Conservation (phyloP, 805 yeast genomes). For the Blastobotrys americana region DNA sequence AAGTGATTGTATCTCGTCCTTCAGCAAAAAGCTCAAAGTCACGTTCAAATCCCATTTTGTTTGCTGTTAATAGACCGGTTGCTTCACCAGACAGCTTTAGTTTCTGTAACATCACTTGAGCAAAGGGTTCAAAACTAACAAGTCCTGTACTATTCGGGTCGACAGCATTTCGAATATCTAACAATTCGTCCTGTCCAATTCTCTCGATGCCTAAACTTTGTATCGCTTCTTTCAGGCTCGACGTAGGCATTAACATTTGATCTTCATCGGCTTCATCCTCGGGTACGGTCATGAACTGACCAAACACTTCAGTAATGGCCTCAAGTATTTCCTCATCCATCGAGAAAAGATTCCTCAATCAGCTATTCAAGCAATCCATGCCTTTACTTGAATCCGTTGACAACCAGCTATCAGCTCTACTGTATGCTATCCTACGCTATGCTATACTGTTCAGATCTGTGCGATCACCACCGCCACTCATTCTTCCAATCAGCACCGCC, state of each 20-base stretch:
- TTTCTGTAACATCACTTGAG: slow-evolving; percentile 17
- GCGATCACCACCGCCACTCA: no score
- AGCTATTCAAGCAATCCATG: no score
- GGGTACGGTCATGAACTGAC: slow-evolving; percentile 23
- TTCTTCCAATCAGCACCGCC: no score
- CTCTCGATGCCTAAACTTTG: slow-evolving; percentile 23
- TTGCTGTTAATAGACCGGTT: slow-evolving; percentile 2
- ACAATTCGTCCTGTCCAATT: slow-evolving; percentile 14
- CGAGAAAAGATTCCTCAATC: no score
- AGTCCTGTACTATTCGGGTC: slow-evolving; percentile 24
- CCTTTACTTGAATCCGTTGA: no score
- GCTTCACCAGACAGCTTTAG: slow-evolving; percentile 1
- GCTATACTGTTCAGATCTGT: no score
- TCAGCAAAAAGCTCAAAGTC: slow-evolving; percentile 15
- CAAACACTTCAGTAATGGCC: slow-evolving; percentile 23
- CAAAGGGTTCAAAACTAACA: slow-evolving; percentile 27
- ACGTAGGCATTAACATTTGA: slow-evolving; percentile 21
- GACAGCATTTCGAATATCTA: slow-evolving; percentile 11
- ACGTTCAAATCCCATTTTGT: slow-evolving; percentile 8
- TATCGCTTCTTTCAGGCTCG: slow-evolving; percentile 24
- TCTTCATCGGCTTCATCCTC: slow-evolving; percentile 20
- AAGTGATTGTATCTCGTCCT: slow-evolving; percentile 22
- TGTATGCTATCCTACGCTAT: no score
- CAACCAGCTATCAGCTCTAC: no score
- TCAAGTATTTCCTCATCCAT: slow-evolving; percentile 11